A percentile compares a stretch with the other conserved stretches of the same genome.
Evolutionary conservation across 176 grass and related monocot genomes (phyloP).

Genomic region (Cenchrus purpureus): DNA sequence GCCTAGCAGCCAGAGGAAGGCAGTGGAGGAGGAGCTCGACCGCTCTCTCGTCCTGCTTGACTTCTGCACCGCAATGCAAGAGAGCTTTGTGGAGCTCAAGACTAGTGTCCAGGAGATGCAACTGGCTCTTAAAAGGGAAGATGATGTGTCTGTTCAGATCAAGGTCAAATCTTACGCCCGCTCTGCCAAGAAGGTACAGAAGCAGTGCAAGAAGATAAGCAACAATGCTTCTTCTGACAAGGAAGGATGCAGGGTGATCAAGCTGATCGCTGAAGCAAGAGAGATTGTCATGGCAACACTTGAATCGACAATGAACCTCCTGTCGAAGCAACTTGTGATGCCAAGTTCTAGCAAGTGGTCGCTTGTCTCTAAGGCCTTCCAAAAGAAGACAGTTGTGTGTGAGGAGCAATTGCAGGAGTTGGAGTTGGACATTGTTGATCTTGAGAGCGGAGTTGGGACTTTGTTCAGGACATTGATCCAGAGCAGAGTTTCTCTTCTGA

Average conservation of each 20-base stretch:
- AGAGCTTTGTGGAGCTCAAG: conserved; percentile 43
- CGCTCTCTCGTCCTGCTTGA: conserved; percentile 51
- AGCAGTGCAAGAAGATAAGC: conserved; percentile 5
- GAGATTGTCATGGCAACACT: background rate
- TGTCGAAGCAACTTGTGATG: background rate
- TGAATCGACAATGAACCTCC: background rate
- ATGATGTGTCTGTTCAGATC: conserved; percentile 1
- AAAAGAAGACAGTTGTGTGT: conserved; percentile 7
- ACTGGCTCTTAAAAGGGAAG: conserved; percentile 38
- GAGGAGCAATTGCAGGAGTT: conserved; percentile 13
- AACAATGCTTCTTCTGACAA: background rate
- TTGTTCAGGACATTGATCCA: conserved; percentile 43
- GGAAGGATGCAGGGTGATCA: background rate
- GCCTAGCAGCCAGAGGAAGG: conserved; percentile 58
- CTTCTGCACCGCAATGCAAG: conserved; percentile 44
- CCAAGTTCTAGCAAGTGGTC: conserved; percentile 24
- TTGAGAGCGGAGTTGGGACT: conserved; percentile 25
- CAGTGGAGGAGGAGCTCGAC: conserved; percentile 54
- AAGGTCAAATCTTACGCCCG: background rate
- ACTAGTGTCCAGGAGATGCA: conserved; percentile 34
- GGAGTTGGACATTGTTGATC: conserved; percentile 37
- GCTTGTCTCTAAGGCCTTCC: conserved; percentile 15
- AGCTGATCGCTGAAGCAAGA: background rate
- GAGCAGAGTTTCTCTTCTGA: conserved; percentile 38
- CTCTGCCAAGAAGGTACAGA: background rate